Evolutionary conservation across 768 basidiomycete species (phyloP).

Genomic region (Termitomyces sp.): DNA sequence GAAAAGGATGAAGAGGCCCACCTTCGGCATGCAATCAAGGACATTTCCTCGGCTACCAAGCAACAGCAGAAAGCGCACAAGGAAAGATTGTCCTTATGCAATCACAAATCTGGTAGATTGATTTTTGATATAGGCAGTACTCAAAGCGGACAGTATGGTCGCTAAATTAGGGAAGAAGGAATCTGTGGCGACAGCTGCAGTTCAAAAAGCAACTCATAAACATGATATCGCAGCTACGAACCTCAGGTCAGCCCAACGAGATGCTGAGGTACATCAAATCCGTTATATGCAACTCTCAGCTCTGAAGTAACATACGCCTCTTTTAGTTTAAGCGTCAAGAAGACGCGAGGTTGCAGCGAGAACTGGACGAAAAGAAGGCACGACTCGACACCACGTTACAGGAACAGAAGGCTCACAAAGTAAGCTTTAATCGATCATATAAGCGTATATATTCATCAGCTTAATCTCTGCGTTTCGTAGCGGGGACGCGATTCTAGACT

Average conservation of each 20-base stretch:
- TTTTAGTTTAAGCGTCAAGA: constrained; percentile 12
- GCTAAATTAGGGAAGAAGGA: constrained; percentile 49
- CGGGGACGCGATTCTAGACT: constrained; percentile 7
- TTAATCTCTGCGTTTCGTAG: neutral
- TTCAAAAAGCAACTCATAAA: constrained; percentile 40
- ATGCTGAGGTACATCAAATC: constrained; percentile 4
- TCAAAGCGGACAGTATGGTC: constrained; percentile 12
- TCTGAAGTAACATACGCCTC: neutral
- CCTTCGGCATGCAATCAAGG: constrained; percentile 49
- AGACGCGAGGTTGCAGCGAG: constrained; percentile 15
- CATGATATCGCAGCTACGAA: constrained; percentile 37
- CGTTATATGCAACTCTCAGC: neutral
- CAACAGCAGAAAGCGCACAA: constrained; percentile 45
- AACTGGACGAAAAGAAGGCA: constrained; percentile 18
- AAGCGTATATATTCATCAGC: no score
- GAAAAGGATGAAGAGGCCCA: constrained; percentile 44
- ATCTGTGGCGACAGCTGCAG: constrained; percentile 32
- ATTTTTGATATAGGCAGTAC: constrained; percentile 6
- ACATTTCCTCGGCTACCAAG: constrained; percentile 50
- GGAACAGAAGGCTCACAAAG: constrained; percentile 19
- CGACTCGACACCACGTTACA: constrained; percentile 18
- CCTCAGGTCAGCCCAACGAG: constrained; percentile 17
- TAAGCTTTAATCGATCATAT: constrained; percentile 4
- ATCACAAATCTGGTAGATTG: neutral
- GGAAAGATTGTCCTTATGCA: constrained; percentile 21